Base-by-base conservation (phyloP, 2,329 filamentous ascomycete species). In the Colletotrichum incanum region DNA sequence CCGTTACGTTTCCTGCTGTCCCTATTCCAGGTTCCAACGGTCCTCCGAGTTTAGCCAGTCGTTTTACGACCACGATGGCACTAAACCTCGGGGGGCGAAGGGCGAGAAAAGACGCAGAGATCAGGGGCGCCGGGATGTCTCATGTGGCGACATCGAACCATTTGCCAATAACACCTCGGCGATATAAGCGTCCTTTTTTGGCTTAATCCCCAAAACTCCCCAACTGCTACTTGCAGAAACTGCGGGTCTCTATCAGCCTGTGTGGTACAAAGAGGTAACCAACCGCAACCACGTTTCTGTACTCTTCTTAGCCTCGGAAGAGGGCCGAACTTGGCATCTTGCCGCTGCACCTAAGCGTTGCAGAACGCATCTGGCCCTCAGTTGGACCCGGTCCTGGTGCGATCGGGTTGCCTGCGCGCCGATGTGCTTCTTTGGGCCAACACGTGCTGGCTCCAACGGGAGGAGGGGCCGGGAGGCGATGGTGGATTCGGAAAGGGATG, bases 141-240 rank as follows among this genome's bases (percentile, higher is more conserved):
- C 59, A 47, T 39, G 69, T 72, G 69, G 65, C 70, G 45, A 70
- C 28, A 54, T 70, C 70, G 70, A 60, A 60, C 69, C 60, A 63
- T 63, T 18, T 37, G n/a, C 12, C 43, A 28, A 59, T 54, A 69
- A 16, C 7, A 64, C 41, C 67, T 64, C 65, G 59, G 59, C 54
- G 59, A 69, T 55, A 60, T 49, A 23, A 31, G 31, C 54, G 43
- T 20, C 43, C 37, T 49, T 43, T 64, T 50, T 39, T 18, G 50
- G 34, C 9, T 37, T 50, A 31, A 52, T 6, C 26, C 28, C 41
- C 23, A 52, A 41, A 18, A 31, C 20, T 12, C 43, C n/a, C 28
- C 59, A 62, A 50, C 59, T 26, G 59, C n/a, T 39, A 16, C 59
- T 45, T 37, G 59, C 59, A 62, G 34, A 50, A 56, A 26, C n/a